These are phyloP conservation scores for Lumnitzera littorea DNA, from an alignment of 345 rosid genomes.

Conservation along the genomic window DNA sequence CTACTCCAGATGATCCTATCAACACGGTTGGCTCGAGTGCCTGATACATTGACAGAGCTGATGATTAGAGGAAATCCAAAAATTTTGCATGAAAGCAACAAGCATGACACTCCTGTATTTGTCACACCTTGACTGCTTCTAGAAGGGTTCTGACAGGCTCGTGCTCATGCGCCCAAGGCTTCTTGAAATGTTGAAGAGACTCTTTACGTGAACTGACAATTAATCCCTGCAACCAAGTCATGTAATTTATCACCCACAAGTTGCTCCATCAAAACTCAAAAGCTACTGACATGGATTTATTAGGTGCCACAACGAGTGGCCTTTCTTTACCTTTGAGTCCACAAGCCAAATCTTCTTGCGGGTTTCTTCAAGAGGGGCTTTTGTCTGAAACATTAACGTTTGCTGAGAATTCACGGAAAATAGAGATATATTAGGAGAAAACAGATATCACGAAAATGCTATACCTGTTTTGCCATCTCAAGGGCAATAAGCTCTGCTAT, in stretches of 20 bases:
- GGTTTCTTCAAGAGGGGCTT: constrained; percentile 58
- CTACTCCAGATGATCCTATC: constrained; percentile 93
- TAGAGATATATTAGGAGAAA: constrained; percentile 6
- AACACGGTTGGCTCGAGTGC: constrained; percentile 85
- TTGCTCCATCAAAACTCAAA: not conserved
- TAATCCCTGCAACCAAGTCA: constrained; percentile 51
- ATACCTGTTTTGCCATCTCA: constrained; percentile 61
- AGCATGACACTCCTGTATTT: constrained; percentile 1
- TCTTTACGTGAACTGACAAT: constrained; percentile 64
- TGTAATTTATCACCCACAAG: not conserved
- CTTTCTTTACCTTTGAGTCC: constrained; percentile 69
- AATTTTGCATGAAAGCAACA: not conserved
- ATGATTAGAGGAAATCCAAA: constrained; percentile 3
- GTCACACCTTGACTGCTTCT: constrained; percentile 65
- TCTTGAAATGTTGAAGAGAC: constrained; percentile 87
- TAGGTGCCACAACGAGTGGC: not conserved
- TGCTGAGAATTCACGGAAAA: constrained; percentile 11
- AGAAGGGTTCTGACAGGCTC: constrained; percentile 63
- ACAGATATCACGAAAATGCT: not conserved
- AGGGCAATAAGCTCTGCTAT: constrained; percentile 96
- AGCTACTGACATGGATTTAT: not conserved
- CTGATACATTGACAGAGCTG: constrained; percentile 21
- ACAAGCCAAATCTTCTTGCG: constrained; percentile 95
- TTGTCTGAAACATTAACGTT: constrained; percentile 33
- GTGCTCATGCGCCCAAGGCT: constrained; percentile 93